Conservation (phyloP, 768 basidiomycete species). For the Dentipellis sp. region DNA sequence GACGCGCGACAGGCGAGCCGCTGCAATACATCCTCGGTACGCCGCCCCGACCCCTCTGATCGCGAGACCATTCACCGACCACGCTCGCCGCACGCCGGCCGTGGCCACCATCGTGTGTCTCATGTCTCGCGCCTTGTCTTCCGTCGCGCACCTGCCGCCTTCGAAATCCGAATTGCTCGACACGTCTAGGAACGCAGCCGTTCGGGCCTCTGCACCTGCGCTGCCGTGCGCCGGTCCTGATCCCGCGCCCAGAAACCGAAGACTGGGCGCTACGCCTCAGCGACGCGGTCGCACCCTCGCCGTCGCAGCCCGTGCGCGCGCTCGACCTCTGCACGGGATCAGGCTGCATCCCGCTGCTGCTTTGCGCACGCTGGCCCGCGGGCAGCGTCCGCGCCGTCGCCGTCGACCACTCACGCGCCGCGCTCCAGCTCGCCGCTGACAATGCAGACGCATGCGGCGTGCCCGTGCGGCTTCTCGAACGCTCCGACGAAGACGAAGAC, state of each 20-base stretch:
- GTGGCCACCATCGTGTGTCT: too few species aligned
- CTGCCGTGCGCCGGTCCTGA: slow-evolving; percentile 72
- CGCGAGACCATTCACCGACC: background rate
- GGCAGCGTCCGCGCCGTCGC: slow-evolving; percentile 48
- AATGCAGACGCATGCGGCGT: slow-evolving; percentile 28
- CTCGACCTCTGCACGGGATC: slow-evolving; percentile 92
- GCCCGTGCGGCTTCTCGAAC: background rate
- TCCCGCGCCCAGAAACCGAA: slow-evolving; percentile 94
- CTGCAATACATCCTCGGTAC: slow-evolving; percentile 87
- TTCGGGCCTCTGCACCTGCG: slow-evolving; percentile 79
- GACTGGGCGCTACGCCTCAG: slow-evolving; percentile 64
- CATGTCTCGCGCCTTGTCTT: too few species aligned
- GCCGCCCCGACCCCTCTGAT: slow-evolving; percentile 12
- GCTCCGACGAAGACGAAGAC: too few species aligned
- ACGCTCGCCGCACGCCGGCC: slow-evolving; percentile 1
- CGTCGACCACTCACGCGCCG: slow-evolving; percentile 60
- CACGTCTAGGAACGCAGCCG: slow-evolving; percentile 63
- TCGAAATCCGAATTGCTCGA: background rate
- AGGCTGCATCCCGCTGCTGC: slow-evolving; percentile 84
- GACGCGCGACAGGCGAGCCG: slow-evolving; percentile 64
- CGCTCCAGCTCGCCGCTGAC: slow-evolving; percentile 39
- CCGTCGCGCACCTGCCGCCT: background rate
- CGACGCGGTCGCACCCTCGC: slow-evolving; percentile 29
- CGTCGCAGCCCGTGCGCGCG: slow-evolving; percentile 27
- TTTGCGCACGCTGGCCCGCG: slow-evolving; percentile 56